These are phyloP conservation scores for Penicillium tannophilum DNA, from an alignment of 495 filamentous ascomycete species.

Conservation along the genomic window DNA sequence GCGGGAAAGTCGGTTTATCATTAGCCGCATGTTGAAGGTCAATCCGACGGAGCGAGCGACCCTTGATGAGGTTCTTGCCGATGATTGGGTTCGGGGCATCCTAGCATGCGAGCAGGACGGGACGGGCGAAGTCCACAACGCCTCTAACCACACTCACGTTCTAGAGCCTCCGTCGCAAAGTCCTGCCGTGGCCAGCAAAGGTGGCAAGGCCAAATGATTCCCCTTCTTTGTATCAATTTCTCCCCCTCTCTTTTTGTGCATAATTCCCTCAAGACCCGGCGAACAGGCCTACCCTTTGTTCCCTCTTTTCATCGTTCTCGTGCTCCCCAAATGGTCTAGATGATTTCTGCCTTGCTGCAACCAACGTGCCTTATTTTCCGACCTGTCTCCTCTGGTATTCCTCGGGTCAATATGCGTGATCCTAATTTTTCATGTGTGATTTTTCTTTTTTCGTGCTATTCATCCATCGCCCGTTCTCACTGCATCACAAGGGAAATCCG, in stretches of 20 bases:
- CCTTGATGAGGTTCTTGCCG: conserved; percentile 79
- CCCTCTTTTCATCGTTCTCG: conserved; percentile 2
- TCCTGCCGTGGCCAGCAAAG: conserved; percentile 47
- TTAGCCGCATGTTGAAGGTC: conserved; percentile 90
- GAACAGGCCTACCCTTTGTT: conserved; percentile 4
- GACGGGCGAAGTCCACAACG: conserved; percentile 53
- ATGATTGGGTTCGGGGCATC: conserved; percentile 84
- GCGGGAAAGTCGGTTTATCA: conserved; percentile 84
- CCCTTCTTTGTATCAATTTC: conserved; percentile 26
- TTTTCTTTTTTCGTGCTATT: conserved; percentile 2
- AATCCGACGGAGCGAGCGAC: conserved; percentile 82
- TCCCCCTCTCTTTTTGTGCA: conserved; percentile 15
- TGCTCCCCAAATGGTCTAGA: conserved; percentile 16
- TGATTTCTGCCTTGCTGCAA: conserved; percentile 5
- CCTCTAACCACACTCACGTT: conserved; percentile 62
- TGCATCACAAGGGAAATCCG: not conserved
- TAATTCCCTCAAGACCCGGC: conserved; percentile 16
- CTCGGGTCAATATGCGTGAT: conserved; percentile 10
- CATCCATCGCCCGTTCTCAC: not conserved
- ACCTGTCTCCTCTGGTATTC: conserved; percentile 1
- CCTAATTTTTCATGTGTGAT: conserved; percentile 1
- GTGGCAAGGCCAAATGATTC: conserved; percentile 35
- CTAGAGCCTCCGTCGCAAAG: conserved; percentile 58
- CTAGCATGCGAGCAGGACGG: conserved; percentile 64
- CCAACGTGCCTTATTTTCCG: not conserved